Conservation (phyloP, 768 basidiomycete species). For the Suillus lakei region DNA sequence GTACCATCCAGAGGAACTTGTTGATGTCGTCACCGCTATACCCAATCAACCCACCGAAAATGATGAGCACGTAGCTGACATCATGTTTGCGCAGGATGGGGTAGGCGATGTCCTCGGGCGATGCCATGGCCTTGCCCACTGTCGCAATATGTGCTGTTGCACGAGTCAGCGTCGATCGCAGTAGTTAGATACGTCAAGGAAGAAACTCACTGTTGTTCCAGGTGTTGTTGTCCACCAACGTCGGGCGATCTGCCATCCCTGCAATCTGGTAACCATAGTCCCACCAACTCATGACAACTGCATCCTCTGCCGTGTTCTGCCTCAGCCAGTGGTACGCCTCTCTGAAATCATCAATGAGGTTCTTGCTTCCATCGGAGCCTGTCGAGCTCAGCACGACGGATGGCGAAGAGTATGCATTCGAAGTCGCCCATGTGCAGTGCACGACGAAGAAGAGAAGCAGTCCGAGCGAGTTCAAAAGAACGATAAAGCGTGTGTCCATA, state of each 20-base stretch:
- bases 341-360: conserved; percentile 98
- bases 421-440: conserved; percentile 97
- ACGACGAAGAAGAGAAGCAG: conserved; percentile 90
- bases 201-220: conserved; percentile 94
- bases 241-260: conserved; percentile 96
- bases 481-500: conserved; percentile 77
- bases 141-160: conserved; percentile 91
- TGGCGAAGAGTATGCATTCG: conserved; percentile 94
- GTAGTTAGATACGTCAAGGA: conserved; percentile 9
- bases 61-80: conserved; percentile 95
- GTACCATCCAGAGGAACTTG: conserved; percentile 99
- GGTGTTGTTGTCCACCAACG: conserved; percentile 98
- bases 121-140: conserved; percentile 98
- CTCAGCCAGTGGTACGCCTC: conserved; percentile 99
- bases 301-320: conserved; percentile 90
- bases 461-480: conserved; percentile 74
- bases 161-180: conserved; percentile 13
- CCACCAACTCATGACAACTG: conserved; percentile 99
- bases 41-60: conserved; percentile 95
- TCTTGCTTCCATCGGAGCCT: conserved; percentile 81
- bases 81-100: conserved; percentile 97
- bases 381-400: conserved; percentile 91
- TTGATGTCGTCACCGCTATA: conserved; percentile 99
- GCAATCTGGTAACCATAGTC: conserved; percentile 99
- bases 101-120: conserved; percentile 92